Conservation (phyloP, 148 eudicot genomes). For the Nepenthes gracilis region DNA sequence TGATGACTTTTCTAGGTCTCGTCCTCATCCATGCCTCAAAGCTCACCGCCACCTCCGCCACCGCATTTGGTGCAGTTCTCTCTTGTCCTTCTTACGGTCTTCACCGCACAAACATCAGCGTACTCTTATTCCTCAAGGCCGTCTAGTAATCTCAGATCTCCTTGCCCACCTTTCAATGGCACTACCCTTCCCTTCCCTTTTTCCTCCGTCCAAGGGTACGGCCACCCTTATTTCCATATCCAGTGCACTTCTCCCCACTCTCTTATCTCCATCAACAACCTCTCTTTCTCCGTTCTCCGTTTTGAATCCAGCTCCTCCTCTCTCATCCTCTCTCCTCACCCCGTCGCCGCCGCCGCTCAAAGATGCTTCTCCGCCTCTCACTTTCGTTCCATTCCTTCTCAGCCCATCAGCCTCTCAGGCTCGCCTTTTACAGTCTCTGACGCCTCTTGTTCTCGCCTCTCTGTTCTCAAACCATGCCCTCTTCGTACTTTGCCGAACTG, state of each 20-base stretch:
- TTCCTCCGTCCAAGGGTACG: constrained; percentile 41
- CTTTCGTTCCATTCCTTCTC: constrained; percentile 22
- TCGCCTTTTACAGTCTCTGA: constrained; percentile 50
- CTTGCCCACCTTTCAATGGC: constrained; percentile 49
- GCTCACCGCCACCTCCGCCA: too few relatives aligned
- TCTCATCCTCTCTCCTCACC: constrained; percentile 23
- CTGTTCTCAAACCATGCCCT: constrained; percentile 42
- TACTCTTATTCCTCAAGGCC: not conserved
- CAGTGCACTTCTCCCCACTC: constrained; percentile 17
- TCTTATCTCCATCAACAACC: constrained; percentile 14
- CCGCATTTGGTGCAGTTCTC: too few relatives aligned
- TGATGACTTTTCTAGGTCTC: too few relatives aligned
- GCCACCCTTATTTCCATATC: constrained; percentile 57
- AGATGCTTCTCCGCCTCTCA: constrained; percentile 12
- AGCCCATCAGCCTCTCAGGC: constrained; percentile 29
- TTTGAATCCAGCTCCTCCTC: constrained; percentile 29
- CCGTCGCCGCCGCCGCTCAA: constrained; percentile 4
- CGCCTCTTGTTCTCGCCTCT: constrained; percentile 46
- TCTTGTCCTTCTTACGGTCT: too few relatives aligned
- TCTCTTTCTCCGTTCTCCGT: constrained; percentile 43
- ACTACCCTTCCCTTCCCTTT: constrained; percentile 43
- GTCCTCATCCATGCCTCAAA: too few relatives aligned
- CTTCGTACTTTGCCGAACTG: constrained; percentile 37
- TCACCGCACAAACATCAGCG: too few relatives aligned
- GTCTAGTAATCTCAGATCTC: not conserved